A percentile compares a stretch with the other conserved stretches of the same genome.
phyloP scores from a whole-genome alignment of 2,329 filamentous ascomycete species.

The Colletotrichum paranaense region DNA sequence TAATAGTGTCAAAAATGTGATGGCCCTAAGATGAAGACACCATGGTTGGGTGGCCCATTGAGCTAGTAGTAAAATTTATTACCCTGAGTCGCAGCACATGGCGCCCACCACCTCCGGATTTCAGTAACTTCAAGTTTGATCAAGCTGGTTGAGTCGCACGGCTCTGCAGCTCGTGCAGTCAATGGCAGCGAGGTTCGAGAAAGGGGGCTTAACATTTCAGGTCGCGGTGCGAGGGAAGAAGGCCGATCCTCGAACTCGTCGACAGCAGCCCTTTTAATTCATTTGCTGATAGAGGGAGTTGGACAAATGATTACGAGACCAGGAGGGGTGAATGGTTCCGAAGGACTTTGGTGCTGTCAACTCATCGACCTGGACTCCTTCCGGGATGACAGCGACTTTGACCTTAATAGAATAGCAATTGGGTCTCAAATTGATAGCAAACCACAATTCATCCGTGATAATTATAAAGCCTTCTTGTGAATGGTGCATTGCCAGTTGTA shows the following conservation, averaged over 20 bases:
- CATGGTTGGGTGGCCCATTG: neutral
- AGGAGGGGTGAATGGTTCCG: neutral
- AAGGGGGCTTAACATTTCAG: no score
- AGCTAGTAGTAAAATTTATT: neutral
- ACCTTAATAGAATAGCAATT: neutral
- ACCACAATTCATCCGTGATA: neutral
- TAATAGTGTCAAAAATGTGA: neutral
- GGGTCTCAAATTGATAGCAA: fast-evolving
- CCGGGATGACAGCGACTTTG: neutral
- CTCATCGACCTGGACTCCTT: neutral
- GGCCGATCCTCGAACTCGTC: neutral
- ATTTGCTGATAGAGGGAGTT: neutral
- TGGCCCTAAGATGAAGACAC: neutral
- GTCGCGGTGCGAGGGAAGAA: neutral
- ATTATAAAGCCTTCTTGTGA: neutral
- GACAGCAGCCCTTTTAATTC: neutral
- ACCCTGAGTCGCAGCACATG: neutral
- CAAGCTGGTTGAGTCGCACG: neutral
- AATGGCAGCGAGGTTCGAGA: neutral
- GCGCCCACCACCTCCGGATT: neutral
- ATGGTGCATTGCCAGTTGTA: neutral
- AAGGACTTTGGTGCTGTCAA: neutral
- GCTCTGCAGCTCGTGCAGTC: neutral
- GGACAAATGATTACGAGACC: neutral
- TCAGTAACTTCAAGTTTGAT: neutral